Evolutionary conservation across 129 eudicot species (phyloP), one percentile per base, ranked within the genome.

Genomic region (Centrapalus pauciflorus): DNA sequence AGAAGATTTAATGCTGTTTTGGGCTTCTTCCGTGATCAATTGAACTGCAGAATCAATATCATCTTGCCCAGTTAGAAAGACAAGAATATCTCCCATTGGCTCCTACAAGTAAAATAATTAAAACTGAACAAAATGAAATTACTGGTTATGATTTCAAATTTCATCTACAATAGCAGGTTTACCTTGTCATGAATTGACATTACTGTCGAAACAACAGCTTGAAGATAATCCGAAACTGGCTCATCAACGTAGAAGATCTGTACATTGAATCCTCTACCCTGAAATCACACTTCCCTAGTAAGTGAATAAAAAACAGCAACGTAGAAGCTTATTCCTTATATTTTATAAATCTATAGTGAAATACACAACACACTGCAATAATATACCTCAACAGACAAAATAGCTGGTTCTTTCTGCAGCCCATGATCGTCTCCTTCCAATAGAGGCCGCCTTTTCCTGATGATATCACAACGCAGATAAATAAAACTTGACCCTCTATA

Each of bases 21-120:
- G 89, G 61, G 92, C 70, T 77, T 89, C 90, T 71, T 93, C 98
- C 4, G 89, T 76, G 56, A 93, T 85, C 83, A 93, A 67, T 69
- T 84, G 96, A 61, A 86, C 83, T 19, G 98, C 98, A 56, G 92
- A 41, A 35, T 93, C 98, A 64, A 93, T 93, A 80, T 93, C 98
- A 83, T 93, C 98, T 84, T 93, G 96, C n/a, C 98, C 98, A 28
- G 96, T 93, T 35, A 88, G 82, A 72, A 93, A 89, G 59, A 93
- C 98, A 48, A 93, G 78, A 64, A 93, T 88, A 84, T 93, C 98
- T 64, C 98, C 98, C 85, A 78, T 61, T 55, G 95, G 84, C 68
- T 88, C 95, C 98, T 93, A 66, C 35, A 67, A 64, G 33, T 33
- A 4, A 27, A 5, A 55, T 65, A 33, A 34, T 8, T 21, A 34